Conservation (phyloP, 768 basidiomycete species). For the Leccinum truebloodii region DNA sequence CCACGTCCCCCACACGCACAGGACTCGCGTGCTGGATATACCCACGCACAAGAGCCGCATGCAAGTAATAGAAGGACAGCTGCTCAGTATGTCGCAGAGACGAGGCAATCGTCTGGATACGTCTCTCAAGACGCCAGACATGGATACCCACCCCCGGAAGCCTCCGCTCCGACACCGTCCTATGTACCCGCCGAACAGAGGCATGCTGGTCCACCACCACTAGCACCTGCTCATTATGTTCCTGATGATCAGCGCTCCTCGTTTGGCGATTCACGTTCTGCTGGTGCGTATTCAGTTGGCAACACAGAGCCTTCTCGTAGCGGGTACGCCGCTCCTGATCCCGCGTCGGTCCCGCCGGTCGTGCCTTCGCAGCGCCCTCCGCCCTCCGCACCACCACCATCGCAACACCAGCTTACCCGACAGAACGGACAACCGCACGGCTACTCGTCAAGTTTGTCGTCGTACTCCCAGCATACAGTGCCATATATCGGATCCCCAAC, state of each 20-base stretch:
- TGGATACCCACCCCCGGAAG: slow-evolving; percentile 20
- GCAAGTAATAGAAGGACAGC: slow-evolving; percentile 6
- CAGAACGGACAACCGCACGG: slow-evolving; percentile 19
- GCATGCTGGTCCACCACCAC: slow-evolving; percentile 14
- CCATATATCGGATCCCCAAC: slow-evolving; percentile 20
- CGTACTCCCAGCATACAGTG: slow-evolving; percentile 20
- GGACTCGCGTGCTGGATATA: slow-evolving; percentile 19
- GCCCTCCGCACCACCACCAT: slow-evolving; percentile 8
- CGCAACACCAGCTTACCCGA: slow-evolving; percentile 24
- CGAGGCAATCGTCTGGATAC: slow-evolving; percentile 24
- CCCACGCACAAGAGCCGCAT: slow-evolving; percentile 23
- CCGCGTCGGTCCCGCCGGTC: slow-evolving; percentile 14
- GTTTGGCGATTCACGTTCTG: slow-evolving; percentile 26
- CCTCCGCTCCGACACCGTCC: slow-evolving; percentile 12
- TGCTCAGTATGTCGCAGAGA: slow-evolving; percentile 16
- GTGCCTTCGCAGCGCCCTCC: slow-evolving; percentile 22
- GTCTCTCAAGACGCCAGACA: slow-evolving; percentile 24
- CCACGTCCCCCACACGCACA: slow-evolving; percentile 18
- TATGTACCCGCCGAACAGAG: slow-evolving; percentile 24
- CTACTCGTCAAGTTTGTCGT: slow-evolving; percentile 18
- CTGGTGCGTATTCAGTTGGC: slow-evolving; percentile 14
- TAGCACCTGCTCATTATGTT: slow-evolving; percentile 17
- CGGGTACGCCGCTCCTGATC: slow-evolving; percentile 19
- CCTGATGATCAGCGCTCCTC: slow-evolving; percentile 20
- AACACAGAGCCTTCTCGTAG: slow-evolving; percentile 14